Percentiles rank a stretch among this genome's conserved stretches.
Evolutionary conservation across 2,329 filamentous ascomycete genomes (phyloP).

Genomic region (Colletotrichum scovillei): DNA sequence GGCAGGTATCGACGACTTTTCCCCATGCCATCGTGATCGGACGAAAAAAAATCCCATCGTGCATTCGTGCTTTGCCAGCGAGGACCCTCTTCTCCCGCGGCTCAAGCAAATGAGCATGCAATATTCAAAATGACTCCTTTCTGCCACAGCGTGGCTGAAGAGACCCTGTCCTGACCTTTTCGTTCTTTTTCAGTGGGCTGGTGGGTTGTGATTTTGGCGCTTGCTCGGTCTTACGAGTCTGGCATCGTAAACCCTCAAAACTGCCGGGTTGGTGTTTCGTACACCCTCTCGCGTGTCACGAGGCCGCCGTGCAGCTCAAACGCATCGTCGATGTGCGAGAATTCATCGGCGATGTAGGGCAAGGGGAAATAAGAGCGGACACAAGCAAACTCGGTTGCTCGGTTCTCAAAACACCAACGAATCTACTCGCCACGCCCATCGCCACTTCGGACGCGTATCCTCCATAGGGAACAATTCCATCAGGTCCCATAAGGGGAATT

Average conservation of each 20-base stretch:
- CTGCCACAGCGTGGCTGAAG: background rate
- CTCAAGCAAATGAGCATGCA: background rate
- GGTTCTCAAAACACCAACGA: background rate
- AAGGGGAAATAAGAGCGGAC: background rate
- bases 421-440: background rate
- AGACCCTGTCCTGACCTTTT: background rate
- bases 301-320: background rate
- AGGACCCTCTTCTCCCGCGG: background rate
- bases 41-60: conserved; percentile 17
- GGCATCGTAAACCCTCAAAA: background rate
- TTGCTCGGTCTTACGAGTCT: background rate
- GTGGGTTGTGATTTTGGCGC: background rate
- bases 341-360: background rate
- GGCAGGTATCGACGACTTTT: conserved; percentile 15
- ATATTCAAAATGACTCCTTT: background rate
- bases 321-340: background rate
- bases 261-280: background rate
- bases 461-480: conserved; percentile 14
- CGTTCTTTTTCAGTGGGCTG: background rate
- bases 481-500: background rate
- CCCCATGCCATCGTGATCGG: conserved; percentile 22
- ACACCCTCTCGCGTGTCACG: background rate
- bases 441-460: background rate
- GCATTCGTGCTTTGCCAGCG: background rate
- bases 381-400: background rate